Evolutionary conservation across 176 grass and related monocot species (phyloP), one percentile per base, ranked within the genome.

Genomic region (Carex littledalei): DNA sequence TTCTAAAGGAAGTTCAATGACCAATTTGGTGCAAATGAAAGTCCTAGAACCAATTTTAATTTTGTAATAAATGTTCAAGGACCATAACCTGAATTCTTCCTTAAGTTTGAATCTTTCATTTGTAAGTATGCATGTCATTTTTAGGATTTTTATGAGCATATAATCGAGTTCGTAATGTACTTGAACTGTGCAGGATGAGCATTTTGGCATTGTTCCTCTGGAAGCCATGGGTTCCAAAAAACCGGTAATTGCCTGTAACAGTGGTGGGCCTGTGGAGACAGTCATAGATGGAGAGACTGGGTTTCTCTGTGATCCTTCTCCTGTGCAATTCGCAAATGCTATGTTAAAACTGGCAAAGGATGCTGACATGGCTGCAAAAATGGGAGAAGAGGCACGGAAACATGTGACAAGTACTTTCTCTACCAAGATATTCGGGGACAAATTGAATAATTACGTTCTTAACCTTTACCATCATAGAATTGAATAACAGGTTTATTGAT

Each of bases 151-250:
- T 57, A 9, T 52, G 24, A 29, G 50, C 14, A 32, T 7, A 35
- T 55, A 34, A n/a, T 24, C 21, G 11, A 53, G 16, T 59, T 31
- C n/a, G 15, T 73, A 15, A 58, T 47, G 64, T 84, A 79, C 83
- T 86, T 71, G n/a, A 21, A 76, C 63, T 45, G 81, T 78, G 35
- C 79, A 99, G 96, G 91, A 94, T 17, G 93, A 99, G 62, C 96
- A 99, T 90, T 99, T 99, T 8, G 96, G 96, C 67, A 99, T 99
- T 75, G 96, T 99, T 65, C 96, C 96, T 63, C 84, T 99, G 20
- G 96, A 99, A 92, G 93, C 96, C 10, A 99, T 99, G 96, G 96
- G 93, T 0, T 89, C 93, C 18, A 70, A 89, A 67, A 99, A 99
- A 79, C 93, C 93, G n/a, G 93, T 99, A 78, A 95, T 99, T 71